phyloP scores from a whole-genome alignment of 768 basidiomycete species.

The Lactarius akahatsu region DNA sequence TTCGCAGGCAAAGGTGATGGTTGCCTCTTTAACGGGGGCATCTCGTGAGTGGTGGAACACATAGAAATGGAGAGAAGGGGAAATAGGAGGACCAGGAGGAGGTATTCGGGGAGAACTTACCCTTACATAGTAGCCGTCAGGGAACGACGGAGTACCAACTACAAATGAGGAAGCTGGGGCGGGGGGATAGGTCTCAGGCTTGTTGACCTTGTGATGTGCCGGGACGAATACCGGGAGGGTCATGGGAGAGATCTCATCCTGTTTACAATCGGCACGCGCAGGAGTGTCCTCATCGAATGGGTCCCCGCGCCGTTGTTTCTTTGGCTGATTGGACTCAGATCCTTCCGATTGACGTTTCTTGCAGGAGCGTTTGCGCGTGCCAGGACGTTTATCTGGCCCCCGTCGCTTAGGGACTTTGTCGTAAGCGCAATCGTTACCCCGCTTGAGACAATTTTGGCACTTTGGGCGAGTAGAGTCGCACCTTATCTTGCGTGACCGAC shows the following conservation, averaged over 20 bases:
- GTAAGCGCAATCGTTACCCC: conserved; percentile 76
- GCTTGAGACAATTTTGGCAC: conserved; percentile 79
- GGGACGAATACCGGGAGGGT: conserved; percentile 18
- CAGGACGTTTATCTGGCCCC: conserved; percentile 84
- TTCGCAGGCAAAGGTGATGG: conserved; percentile 19
- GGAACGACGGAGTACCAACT: conserved; percentile 10
- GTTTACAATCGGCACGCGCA: conserved; percentile 13
- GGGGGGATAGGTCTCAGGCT: conserved; percentile 16
- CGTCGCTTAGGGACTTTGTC: conserved; percentile 78
- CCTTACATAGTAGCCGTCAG: conserved; percentile 25
- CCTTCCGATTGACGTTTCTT: conserved; percentile 69
- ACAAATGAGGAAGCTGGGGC: conserved; percentile 11
- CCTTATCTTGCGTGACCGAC: conserved; percentile 81
- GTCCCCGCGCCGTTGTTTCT: conserved; percentile 38
- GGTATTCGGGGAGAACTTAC: conserved; percentile 2
- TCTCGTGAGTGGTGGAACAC: conserved; percentile 6
- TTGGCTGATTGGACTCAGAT: conserved; percentile 39
- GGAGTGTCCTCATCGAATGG: conserved; percentile 18
- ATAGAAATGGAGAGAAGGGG: background rate
- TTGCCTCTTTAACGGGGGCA: conserved; percentile 18
- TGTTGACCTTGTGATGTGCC: conserved; percentile 11
- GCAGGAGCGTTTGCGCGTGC: conserved; percentile 79
- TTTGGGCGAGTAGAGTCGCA: conserved; percentile 81
- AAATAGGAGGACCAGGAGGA: background rate
- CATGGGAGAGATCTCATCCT: conserved; percentile 21